phyloP scores from a whole-genome alignment of 805 yeast species.

The Candida quercuum region DNA sequence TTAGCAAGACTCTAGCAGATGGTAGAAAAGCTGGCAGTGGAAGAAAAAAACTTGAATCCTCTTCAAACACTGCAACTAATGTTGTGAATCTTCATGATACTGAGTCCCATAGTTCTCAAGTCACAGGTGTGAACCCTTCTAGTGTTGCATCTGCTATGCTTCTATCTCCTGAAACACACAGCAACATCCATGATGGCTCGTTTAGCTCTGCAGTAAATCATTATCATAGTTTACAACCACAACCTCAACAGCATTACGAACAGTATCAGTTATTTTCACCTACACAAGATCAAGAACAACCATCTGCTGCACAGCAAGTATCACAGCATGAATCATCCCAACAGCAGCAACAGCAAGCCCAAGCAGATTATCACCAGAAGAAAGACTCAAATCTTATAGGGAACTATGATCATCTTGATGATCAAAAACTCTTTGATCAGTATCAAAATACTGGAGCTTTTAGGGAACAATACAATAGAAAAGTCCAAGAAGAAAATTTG shows the following conservation, averaged over 20 bases:
- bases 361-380: not conserved
- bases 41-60: constrained; percentile 13
- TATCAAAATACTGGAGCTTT: not conserved
- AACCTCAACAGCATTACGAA: not conserved
- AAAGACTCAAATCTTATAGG: not conserved
- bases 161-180: not conserved
- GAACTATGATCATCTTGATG: not conserved
- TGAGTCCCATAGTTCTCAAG: not conserved
- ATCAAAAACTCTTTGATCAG: not conserved
- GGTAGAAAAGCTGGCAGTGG: constrained; percentile 24
- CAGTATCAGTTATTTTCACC: not conserved
- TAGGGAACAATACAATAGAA: not conserved
- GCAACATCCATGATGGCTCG: no score
- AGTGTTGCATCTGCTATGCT: not conserved
- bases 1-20: constrained; percentile 20
- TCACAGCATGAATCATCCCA: not conserved
- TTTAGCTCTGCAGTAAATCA: no score
- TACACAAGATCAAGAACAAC: not conserved
- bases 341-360: constrained; percentile 1
- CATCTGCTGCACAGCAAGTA: no score
- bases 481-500: not conserved
- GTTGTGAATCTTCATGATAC: constrained; percentile 1
- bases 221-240: not conserved
- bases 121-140: not conserved
- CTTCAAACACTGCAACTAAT: not conserved